Evolutionary conservation across 164 flowering plant species (phyloP).

Genomic region (Umbilicus rupestris): DNA sequence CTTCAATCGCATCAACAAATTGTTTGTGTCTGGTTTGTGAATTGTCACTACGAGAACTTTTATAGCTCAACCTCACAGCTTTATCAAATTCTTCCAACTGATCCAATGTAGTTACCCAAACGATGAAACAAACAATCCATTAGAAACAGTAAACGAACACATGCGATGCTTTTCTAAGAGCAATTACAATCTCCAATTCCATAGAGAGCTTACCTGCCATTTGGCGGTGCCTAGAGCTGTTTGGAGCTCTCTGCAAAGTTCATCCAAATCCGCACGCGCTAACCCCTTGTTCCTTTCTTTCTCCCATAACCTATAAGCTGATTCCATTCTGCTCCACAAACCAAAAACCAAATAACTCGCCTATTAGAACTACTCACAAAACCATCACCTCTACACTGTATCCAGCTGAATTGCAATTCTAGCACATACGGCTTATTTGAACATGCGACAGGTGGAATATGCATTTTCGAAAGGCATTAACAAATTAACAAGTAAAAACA

Average conservation of each 20-base stretch:
- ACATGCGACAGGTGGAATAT: no score
- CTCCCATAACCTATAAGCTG: constrained; percentile 66
- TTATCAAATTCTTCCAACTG: constrained; percentile 89
- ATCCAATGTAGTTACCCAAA: constrained; percentile 4
- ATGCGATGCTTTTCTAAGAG: neutral
- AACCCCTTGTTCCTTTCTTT: constrained; percentile 42
- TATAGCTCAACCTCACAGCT: constrained; percentile 61
- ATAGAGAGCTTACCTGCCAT: constrained; percentile 65
- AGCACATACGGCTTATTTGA: no score
- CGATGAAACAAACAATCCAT: constrained; percentile 3
- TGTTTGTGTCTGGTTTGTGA: constrained; percentile 52
- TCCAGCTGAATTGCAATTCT: no score
- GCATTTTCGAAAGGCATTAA: no score
- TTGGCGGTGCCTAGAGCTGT: constrained; percentile 80
- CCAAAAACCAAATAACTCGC: neutral
- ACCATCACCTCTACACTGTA: no score
- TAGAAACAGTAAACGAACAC: neutral
- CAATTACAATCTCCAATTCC: neutral
- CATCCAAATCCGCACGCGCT: constrained; percentile 27
- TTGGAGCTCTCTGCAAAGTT: constrained; percentile 58
- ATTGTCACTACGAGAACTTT: constrained; percentile 31
- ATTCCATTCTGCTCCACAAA: constrained; percentile 58
- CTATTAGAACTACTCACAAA: neutral
- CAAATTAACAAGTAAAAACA: no score
- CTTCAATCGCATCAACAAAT: constrained; percentile 56